These are phyloP conservation scores for Paragyromitra xinjiangensis DNA, from an alignment of 495 filamentous ascomycete genomes.

Conservation along the genomic window DNA sequence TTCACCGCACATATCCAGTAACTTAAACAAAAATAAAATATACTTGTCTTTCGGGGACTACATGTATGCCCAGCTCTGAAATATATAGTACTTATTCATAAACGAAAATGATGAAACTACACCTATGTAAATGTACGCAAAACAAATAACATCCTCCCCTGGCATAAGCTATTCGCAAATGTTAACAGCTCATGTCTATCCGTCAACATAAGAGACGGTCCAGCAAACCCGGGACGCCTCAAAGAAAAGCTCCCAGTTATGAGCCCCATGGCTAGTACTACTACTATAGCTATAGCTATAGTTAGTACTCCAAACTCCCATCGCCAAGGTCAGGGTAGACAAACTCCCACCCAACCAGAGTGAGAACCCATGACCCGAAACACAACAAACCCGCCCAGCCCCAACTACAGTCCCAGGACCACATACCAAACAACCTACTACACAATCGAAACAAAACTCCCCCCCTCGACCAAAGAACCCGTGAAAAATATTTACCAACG, in stretches of 20 bases:
- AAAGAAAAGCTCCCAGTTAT: neutral
- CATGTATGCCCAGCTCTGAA: too few species aligned
- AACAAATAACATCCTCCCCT: too few species aligned
- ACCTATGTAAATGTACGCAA: too few species aligned
- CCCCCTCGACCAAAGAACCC: neutral
- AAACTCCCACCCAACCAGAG: neutral
- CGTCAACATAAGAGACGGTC: too few species aligned
- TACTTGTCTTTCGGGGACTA: too few species aligned
- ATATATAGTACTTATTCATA: too few species aligned
- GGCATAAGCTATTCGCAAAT: too few species aligned
- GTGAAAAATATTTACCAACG: neutral
- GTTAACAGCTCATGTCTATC: too few species aligned
- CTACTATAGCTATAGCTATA: neutral
- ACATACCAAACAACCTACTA: neutral
- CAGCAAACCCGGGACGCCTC: too few species aligned
- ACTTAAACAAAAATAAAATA: too few species aligned
- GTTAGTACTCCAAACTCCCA: neutral
- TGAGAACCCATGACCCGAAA: slow-evolving; percentile 2
- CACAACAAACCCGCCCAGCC: neutral
- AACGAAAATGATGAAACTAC: too few species aligned
- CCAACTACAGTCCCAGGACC: neutral
- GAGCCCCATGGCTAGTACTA: neutral
- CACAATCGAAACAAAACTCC: neutral
- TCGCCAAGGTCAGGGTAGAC: neutral
- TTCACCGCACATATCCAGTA: too few species aligned